Evolutionary conservation across 2,329 filamentous ascomycete genomes (phyloP), one percentile per base, ranked within the genome.

Genomic region (Aureobasidium lini): DNA sequence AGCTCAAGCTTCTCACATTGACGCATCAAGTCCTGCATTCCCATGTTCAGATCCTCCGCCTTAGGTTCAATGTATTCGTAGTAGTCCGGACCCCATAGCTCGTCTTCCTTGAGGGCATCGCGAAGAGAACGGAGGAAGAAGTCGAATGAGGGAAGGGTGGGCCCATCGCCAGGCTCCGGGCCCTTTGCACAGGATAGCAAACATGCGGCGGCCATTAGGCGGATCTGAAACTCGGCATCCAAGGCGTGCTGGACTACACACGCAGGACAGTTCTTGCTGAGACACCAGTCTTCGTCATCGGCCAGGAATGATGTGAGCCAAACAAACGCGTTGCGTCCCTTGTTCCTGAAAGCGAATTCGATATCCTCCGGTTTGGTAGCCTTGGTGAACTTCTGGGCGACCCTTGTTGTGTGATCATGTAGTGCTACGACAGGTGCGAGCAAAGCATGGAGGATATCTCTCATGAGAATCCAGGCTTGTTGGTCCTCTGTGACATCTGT

Each of bases 221-320:
- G 72, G 57, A 80, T 73, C 32, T 76, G 74, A 48, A 74, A 76
- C 64, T 79, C 77, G 5, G 76, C 77, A 64, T 75, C 74, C 29
- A 79, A 66, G 0, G 74, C 74, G 34, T 74, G 70, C 3, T 72
- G 68, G 4, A 75, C 74, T 6, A 77, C 68, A 67, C 77, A 80
- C 6, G 75, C 77, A 34, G 82, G 81, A 68, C 82, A 84, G 29
- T 81, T 80, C 29, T 75, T 70, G 1, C 80, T 82, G 60, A 77
- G 71, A 65, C 80, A 82, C 81, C 81, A 84, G 62, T 83, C 79
- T 28, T 66, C 66, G 61, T 79, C 77, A 63, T 82, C 81, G 54
- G 83, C 81, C 23, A 84, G 68, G 61, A 84, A 82, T 69, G 80
- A 84, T 62, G 83, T 79, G 37, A 85, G 73, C 76, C 81, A 84